A percentile compares a stretch with the other conserved stretches of the same genome.
These are phyloP conservation scores for Punctularia strigosozonata DNA, from an alignment of 768 basidiomycete species.

Conservation along the genomic window DNA sequence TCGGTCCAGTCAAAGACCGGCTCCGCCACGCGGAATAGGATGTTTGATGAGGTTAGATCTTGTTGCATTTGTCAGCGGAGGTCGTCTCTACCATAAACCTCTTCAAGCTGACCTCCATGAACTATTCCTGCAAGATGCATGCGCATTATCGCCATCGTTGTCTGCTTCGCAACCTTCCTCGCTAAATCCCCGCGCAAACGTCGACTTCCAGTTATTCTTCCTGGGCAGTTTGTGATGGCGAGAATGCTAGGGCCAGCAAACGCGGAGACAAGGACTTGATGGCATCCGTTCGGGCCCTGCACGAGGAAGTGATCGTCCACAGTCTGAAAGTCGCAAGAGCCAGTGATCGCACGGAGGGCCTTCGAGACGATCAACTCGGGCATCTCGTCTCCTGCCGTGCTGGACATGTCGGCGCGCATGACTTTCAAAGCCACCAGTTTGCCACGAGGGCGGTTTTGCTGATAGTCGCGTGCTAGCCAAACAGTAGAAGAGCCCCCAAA, in stretches of 20 bases:
- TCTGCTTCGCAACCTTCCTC: constrained; percentile 23
- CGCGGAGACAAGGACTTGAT: constrained; percentile 35
- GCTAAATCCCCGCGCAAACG: constrained; percentile 23
- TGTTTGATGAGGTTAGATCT: constrained; percentile 29
- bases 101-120: constrained; percentile 22
- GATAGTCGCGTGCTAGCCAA: constrained; percentile 24
- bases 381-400: constrained; percentile 11
- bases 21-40: constrained; percentile 19
- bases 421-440: constrained; percentile 23
- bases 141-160: constrained; percentile 12
- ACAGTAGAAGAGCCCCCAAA: constrained; percentile 27
- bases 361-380: constrained; percentile 20
- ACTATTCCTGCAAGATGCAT: constrained; percentile 23
- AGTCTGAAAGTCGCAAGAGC: constrained; percentile 14
- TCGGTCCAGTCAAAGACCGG: constrained; percentile 21
- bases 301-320: constrained; percentile 33
- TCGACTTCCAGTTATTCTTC: constrained; percentile 17
- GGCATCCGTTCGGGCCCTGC: constrained; percentile 37
- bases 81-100: not conserved
- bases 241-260: constrained; percentile 30
- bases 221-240: constrained; percentile 20
- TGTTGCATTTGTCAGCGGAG: constrained; percentile 2
- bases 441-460: constrained; percentile 3
- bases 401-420: constrained; percentile 21
- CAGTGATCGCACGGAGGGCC: constrained; percentile 7